Conservation (phyloP, 495 filamentous ascomycete genomes). For the Articulospora tetracladia region DNA sequence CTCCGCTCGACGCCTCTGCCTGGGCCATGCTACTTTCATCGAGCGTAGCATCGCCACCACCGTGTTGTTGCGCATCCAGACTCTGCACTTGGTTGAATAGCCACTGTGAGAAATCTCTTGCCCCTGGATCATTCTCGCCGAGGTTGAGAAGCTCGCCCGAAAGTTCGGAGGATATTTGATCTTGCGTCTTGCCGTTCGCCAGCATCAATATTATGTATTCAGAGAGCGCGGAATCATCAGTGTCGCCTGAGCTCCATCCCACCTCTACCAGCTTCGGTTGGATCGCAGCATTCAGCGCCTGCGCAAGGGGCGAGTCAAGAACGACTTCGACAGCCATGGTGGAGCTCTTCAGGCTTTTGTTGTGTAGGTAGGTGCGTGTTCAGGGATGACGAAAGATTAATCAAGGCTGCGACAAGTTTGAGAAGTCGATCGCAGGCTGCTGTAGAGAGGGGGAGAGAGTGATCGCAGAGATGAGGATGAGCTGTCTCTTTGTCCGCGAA, state of each 20-base stretch:
- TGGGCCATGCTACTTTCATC: neutral
- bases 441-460: neutral
- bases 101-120: conserved; percentile 83
- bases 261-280: conserved; percentile 94
- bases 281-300: conserved; percentile 72
- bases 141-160: conserved; percentile 84
- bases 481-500: conserved; percentile 1
- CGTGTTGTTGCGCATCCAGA: conserved; percentile 62
- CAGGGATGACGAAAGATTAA: neutral
- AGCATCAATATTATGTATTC: conserved; percentile 98
- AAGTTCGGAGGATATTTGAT: conserved; percentile 84
- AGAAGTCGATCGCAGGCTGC: neutral
- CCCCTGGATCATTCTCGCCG: conserved; percentile 75
- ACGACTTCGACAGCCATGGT: conserved; percentile 71
- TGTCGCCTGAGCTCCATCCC: conserved; percentile 77
- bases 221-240: conserved; percentile 76
- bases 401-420: conserved; percentile 9
- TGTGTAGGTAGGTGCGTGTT: conserved; percentile 1
- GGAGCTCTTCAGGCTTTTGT: conserved; percentile 6
- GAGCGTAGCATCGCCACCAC: conserved; percentile 23
- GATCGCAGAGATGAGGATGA: neutral
- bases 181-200: conserved; percentile 85
- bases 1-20: conserved; percentile 1
- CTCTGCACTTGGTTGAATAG: conserved; percentile 77
- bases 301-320: conserved; percentile 73